Base-by-base conservation (phyloP, 78 protist genomes). In the Dictyostelium purpureum region DNA sequence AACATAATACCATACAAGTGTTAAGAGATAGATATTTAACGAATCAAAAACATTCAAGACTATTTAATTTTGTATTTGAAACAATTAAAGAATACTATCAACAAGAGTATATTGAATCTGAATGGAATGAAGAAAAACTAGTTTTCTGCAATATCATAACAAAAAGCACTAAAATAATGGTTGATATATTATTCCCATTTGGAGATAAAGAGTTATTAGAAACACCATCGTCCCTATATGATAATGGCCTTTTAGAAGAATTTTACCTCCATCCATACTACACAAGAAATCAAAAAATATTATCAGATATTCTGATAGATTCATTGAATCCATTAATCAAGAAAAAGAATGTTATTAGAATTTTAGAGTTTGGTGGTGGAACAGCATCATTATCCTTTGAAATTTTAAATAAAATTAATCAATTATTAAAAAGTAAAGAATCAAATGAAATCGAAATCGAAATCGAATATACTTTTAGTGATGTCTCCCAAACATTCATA, bases 401-500 rank as follows among this genome's bases (percentile, higher is more conserved):
- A 31, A 21, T 63, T 11, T 2, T 63, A 6, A 11, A 33, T 14
- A 33, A 26, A 63, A 7, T 63, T 7, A 11, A 63, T 63, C 2
- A 63, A 65, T 37, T 65, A 65, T 37, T 65, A 37, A 56, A 56
- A 24, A n/a, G n/a, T n/a, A n/a, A n/a, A n/a, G 73, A 65, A 18
- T 33, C 26, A 6, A 38, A n/a, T 33, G 18, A 9, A 2, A 16
- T 9, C 2, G n/a, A 52, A 52, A 52, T 52, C 4, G 35, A 66
- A 35, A 66, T 78, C 12, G 87, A 63, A 38, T 78, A 63, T 31
- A 78, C 87, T 2, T 78, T 42, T 24, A 78, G 71, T 31, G 87
- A 78, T 47, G 18, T 78, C 1, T 78, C 87, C 14, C n/a, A 73
- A 6, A 7, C 57, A 7, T 78, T 78, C 18, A 47, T 78, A 1